Evolutionary conservation across 2,329 filamentous ascomycete species (phyloP).

Genomic region (Rhytidhysteron rufulum): DNA sequence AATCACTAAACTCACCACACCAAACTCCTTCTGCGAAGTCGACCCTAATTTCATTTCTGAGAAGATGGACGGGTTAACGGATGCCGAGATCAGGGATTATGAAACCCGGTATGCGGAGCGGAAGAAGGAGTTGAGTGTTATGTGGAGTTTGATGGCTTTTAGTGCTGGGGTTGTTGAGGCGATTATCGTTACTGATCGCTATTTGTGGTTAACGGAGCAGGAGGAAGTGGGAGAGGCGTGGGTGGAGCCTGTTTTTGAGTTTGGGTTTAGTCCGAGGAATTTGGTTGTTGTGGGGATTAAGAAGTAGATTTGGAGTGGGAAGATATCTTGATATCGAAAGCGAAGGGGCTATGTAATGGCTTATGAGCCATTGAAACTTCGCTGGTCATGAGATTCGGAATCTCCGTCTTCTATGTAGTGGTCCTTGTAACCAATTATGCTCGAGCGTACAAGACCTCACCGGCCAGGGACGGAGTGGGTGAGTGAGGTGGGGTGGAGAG

Average conservation of each 20-base stretch:
- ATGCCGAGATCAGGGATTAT: conserved; percentile 72
- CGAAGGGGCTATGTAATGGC: background rate
- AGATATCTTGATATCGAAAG: background rate
- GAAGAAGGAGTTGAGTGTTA: conserved; percentile 77
- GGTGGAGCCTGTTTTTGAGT: conserved; percentile 94
- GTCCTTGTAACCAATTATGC: no score
- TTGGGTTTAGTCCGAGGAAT: conserved; percentile 79
- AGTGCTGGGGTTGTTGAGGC: conserved; percentile 87
- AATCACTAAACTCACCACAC: conserved; percentile 61
- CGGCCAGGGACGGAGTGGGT: no score
- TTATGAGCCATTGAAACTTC: no score
- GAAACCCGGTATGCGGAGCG: conserved; percentile 60
- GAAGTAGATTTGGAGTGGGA: conserved; percentile 32
- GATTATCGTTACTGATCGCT: conserved; percentile 84
- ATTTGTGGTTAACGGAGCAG: conserved; percentile 81
- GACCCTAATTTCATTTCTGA: conserved; percentile 53
- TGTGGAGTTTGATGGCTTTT: conserved; percentile 96
- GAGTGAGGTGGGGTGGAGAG: no score
- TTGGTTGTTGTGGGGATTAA: conserved; percentile 91
- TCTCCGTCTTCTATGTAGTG: no score
- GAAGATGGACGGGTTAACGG: conserved; percentile 65
- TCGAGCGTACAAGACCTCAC: no score
- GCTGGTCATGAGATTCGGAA: no score
- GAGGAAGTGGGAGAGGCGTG: conserved; percentile 67
- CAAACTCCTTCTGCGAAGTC: conserved; percentile 32